Evolutionary conservation across 2,329 filamentous ascomycete species (phyloP), one percentile per base, ranked within the genome.

Genomic region (Colletotrichum caudatum): DNA sequence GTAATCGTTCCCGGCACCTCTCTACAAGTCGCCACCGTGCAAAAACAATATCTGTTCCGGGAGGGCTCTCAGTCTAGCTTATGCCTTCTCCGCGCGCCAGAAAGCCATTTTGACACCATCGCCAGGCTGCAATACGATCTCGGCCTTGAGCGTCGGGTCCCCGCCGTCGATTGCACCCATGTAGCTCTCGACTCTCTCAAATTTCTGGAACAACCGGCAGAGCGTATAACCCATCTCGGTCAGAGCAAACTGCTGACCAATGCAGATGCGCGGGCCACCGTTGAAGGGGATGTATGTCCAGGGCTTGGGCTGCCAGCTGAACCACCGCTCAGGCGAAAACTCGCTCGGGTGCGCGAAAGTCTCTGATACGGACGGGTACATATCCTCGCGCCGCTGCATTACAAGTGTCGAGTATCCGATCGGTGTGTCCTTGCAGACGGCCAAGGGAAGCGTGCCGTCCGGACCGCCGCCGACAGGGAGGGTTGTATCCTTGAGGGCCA

Each of bases 171-270:
- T 76, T n/a, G 81, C 79, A 9, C 78, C 74, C 88, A 90, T 90
- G 75, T 85, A 82, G 76, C 83, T 88, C 76, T 90, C 87, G 9
- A 94, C 83, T 14, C 85, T 81, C 66, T 90, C 89, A 78, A 92
- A 96, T 33, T 87, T 85, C 83, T 95, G 93, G 77, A 95, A 88
- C 74, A 95, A 77, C 56, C 93, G 84, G 37, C 91, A 90, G 72
- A 94, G 85, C 12, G 92, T 90, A 78, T 95, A 95, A 39, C 84
- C 84, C 84, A 93, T 93, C 84, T 95, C 92, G 0, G 92, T 94
- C 58, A 95, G 81, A 18, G 93, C 93, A 79, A 94, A 95, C 80
- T 95, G 92, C 84, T 95, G 92, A 1, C 92, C 92, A 71, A 94
- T 89, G 80, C 92, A 93, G 77, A 93, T 92, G 41, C 92, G 84